Evolutionary conservation across 805 yeast species (phyloP).

Genomic region (Yueomyces sinensis): DNA sequence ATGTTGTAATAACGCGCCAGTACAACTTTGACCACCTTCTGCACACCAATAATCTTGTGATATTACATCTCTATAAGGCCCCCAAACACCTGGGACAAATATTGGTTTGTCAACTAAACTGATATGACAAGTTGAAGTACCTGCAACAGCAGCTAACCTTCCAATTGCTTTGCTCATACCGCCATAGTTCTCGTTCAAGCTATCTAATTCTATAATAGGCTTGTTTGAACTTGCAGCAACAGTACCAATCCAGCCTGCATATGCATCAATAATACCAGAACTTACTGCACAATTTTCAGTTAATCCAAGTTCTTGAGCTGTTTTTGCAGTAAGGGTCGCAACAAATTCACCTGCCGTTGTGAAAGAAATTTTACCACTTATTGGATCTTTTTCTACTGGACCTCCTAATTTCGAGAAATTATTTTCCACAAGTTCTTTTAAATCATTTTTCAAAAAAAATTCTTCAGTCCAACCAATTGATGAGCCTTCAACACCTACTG

Average conservation of each 20-base stretch:
- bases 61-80: constrained; percentile 89
- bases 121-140: constrained; percentile 95
- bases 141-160: constrained; percentile 94
- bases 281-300: constrained; percentile 75
- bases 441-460: constrained; percentile 53
- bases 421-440: constrained; percentile 67
- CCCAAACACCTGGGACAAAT: constrained; percentile 97
- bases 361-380: constrained; percentile 28
- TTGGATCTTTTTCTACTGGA: constrained; percentile 38
- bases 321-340: constrained; percentile 49
- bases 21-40: constrained; percentile 98
- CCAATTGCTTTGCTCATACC: constrained; percentile 58
- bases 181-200: background rate
- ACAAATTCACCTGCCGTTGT: constrained; percentile 83
- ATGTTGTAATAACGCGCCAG: constrained; percentile 88
- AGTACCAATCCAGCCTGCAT: constrained; percentile 98
- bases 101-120: constrained; percentile 74
- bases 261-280: constrained; percentile 93
- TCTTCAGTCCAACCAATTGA: constrained; percentile 81
- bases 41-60: constrained; percentile 90
- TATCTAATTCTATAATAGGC: background rate
- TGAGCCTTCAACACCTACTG: constrained; percentile 82
- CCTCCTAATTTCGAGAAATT: constrained; percentile 78
- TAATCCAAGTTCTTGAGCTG: constrained; percentile 79
- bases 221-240: constrained; percentile 76